Percentiles rank a stretch among this genome's conserved stretches.
These are phyloP conservation scores for Torrubiella hemipterigena DNA, from an alignment of 2,329 filamentous ascomycete species.

Conservation along the genomic window DNA sequence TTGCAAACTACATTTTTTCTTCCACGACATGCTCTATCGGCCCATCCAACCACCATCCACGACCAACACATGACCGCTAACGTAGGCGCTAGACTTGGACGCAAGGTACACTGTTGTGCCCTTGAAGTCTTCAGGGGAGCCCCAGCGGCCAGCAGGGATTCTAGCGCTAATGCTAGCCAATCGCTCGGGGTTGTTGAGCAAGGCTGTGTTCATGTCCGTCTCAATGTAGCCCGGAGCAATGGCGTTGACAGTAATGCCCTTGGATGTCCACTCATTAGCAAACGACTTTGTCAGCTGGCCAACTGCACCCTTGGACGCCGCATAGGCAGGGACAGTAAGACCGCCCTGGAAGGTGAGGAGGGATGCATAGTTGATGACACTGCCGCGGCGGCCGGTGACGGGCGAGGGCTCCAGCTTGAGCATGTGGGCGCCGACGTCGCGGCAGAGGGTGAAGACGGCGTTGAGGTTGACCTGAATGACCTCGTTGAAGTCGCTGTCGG, in stretches of 20 bases:
- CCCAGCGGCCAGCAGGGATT: conserved; percentile 80
- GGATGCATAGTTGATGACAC: conserved; percentile 75
- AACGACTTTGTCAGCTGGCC: conserved; percentile 76
- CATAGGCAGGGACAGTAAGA: conserved; percentile 78
- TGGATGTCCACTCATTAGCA: conserved; percentile 74
- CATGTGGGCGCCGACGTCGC: conserved; percentile 72
- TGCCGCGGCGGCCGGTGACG: conserved; percentile 45
- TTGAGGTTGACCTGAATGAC: conserved; percentile 82
- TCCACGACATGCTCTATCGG: no score
- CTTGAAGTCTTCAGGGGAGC: conserved; percentile 76
- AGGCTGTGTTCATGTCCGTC: conserved; percentile 86
- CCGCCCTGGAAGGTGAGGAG: conserved; percentile 79
- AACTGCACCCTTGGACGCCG: conserved; percentile 75
- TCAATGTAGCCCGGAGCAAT: conserved; percentile 84
- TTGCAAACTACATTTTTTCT: no score
- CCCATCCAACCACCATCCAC: conserved; percentile 95
- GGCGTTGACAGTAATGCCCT: conserved; percentile 74
- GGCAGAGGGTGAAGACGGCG: conserved; percentile 65
- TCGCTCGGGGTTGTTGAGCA: conserved; percentile 60
- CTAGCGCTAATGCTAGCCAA: conserved; percentile 63
- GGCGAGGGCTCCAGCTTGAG: conserved; percentile 39
- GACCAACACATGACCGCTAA: conserved; percentile 69
- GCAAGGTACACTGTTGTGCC: conserved; percentile 69
- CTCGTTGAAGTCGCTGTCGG: conserved; percentile 65
- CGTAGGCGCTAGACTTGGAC: conserved; percentile 64